Percentiles rank a stretch among this genome's conserved stretches.
phyloP scores from a whole-genome alignment of 192 early-diverging fungal genomes.

The Entomortierella lignicola region DNA sequence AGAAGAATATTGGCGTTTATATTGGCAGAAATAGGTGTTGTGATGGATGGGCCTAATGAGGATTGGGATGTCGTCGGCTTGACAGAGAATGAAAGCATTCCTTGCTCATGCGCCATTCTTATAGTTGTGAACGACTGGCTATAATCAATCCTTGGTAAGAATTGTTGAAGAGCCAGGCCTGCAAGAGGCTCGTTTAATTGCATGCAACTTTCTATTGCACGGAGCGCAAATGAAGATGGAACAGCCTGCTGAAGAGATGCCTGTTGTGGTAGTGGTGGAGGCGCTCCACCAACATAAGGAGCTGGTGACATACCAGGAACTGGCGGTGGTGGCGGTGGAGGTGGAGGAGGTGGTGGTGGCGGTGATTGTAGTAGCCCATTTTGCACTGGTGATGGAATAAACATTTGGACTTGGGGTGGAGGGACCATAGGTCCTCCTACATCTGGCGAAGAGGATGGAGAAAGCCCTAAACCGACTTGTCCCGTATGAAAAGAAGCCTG shows the following conservation, averaged over 20 bases:
- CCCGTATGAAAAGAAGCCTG: neutral
- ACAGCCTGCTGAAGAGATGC: neutral
- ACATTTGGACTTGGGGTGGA: neutral
- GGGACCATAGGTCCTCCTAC: neutral
- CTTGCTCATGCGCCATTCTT: constrained; percentile 30
- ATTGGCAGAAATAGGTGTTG: neutral
- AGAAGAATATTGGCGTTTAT: neutral
- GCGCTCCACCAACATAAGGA: neutral
- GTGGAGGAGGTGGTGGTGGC: constrained; percentile 2
- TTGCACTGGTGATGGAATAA: neutral
- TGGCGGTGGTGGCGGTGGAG: constrained; percentile 10
- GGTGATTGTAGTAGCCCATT: neutral
- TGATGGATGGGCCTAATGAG: neutral
- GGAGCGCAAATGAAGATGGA: constrained; percentile 19
- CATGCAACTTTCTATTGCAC: constrained; percentile 38
- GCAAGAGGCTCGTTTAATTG: constrained; percentile 41
- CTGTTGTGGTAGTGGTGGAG: neutral
- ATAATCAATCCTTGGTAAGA: constrained; percentile 41
- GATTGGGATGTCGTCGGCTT: neutral
- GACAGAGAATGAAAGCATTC: constrained; percentile 23
- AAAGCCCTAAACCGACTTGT: constrained; percentile 8
- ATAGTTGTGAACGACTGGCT: constrained; percentile 27
- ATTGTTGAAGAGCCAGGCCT: constrained; percentile 26
- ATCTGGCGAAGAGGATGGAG: neutral
- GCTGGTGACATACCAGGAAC: neutral